Conservation (phyloP, 73 alveolate species). For the Paramecium sexaurelia region DNA sequence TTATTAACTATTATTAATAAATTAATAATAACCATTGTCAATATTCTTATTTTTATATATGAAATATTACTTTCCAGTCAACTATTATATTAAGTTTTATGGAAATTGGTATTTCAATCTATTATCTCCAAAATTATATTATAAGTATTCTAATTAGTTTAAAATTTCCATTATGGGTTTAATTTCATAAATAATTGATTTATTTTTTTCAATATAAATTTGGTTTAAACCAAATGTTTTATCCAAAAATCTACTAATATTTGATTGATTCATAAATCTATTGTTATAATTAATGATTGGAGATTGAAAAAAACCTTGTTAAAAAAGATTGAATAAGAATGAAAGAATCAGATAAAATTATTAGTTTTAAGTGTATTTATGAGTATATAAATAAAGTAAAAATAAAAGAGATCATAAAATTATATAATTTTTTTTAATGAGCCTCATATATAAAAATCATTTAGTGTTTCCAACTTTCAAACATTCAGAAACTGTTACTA, state of each 20-base stretch:
- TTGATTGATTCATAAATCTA: no score
- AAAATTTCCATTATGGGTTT: neutral
- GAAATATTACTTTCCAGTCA: neutral
- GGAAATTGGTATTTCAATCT: neutral
- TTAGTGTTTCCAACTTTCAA: conserved; percentile 20
- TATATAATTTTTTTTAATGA: neutral
- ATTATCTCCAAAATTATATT: neutral
- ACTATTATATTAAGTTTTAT: neutral
- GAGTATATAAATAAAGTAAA: neutral
- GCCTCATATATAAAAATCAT: conserved; percentile 25
- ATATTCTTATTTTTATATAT: neutral
- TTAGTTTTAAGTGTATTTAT: neutral
- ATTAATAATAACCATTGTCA: neutral
- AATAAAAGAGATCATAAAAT: neutral
- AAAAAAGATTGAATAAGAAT: neutral
- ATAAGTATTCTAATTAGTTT: neutral
- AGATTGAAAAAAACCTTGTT: no score
- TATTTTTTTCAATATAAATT: neutral
- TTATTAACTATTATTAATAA: neutral
- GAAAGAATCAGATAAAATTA: neutral
- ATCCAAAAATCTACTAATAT: no score
- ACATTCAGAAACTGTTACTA: conserved; percentile 7
- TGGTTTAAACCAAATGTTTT: neutral
- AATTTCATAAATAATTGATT: neutral
- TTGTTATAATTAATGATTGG: no score